These are phyloP conservation scores for Pseudohalonectria lignicola DNA, from an alignment of 2,329 filamentous ascomycete species.

Conservation along the genomic window DNA sequence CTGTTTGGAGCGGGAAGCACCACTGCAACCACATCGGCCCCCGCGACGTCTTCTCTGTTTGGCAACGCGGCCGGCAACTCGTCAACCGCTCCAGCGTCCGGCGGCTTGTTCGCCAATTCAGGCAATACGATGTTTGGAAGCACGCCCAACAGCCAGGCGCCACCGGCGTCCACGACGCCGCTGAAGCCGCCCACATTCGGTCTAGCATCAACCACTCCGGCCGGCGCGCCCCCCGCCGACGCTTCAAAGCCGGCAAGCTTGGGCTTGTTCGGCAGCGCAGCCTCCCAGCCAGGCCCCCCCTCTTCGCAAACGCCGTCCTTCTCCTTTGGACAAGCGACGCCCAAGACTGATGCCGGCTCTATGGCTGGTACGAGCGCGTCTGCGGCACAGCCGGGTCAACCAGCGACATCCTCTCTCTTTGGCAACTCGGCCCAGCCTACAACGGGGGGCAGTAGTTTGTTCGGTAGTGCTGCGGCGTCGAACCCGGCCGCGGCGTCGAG, in stretches of 20 bases:
- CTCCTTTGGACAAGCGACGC: constrained; percentile 1
- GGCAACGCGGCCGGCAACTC: constrained; percentile 5
- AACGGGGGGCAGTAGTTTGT: background rate
- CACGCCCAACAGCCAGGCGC: too few relatives aligned
- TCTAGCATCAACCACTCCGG: constrained; percentile 43
- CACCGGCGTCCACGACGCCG: constrained; percentile 21
- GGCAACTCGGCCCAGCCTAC: background rate
- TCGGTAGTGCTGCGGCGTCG: background rate
- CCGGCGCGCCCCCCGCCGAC: constrained; percentile 38
- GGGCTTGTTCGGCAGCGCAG: constrained; percentile 6
- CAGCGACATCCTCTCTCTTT: constrained; percentile 4
- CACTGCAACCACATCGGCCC: constrained; percentile 7
- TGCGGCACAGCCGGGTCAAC: background rate
- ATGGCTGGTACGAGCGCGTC: background rate
- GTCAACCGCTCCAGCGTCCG: constrained; percentile 8
- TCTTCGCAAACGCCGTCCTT: background rate
- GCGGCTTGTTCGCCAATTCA: constrained; percentile 9
- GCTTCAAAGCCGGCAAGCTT: constrained; percentile 11
- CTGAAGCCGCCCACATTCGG: constrained; percentile 36
- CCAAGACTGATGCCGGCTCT: background rate
- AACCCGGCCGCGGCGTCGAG: background rate
- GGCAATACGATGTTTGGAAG: constrained; percentile 11
- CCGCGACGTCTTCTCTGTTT: constrained; percentile 18
- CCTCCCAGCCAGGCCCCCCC: background rate
- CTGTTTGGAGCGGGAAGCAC: constrained; percentile 20